These are phyloP conservation scores for Akanthomyces dipterigenus DNA, from an alignment of 2,329 filamentous ascomycete genomes.

Conservation along the genomic window DNA sequence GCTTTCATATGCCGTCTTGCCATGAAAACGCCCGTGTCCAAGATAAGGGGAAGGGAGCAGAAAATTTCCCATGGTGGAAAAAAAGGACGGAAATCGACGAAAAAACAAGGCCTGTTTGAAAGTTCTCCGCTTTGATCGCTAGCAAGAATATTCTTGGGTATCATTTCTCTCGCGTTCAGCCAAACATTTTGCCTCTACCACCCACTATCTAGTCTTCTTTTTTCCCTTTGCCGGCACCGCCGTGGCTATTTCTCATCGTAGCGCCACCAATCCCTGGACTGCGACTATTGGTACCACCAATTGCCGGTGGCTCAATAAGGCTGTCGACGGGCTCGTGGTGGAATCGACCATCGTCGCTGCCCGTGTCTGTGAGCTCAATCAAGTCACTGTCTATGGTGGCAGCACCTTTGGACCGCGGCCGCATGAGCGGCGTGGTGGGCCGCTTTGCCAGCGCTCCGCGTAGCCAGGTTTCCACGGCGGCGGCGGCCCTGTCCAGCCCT, in stretches of 20 bases:
- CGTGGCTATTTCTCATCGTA: slow-evolving; percentile 28
- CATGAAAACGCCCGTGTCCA: slow-evolving; percentile 10
- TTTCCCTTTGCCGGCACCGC: slow-evolving; percentile 34
- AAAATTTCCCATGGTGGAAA: background rate
- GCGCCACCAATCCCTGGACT: slow-evolving; percentile 31
- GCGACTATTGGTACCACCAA: slow-evolving; percentile 30
- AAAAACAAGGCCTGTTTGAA: background rate
- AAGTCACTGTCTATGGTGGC: slow-evolving; percentile 50
- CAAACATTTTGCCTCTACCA: background rate
- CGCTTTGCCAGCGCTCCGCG: slow-evolving; percentile 68
- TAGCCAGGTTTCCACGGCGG: slow-evolving; percentile 85
- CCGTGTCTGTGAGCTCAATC: slow-evolving; percentile 63
- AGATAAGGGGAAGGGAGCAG: background rate
- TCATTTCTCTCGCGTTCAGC: background rate
- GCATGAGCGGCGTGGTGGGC: slow-evolving; percentile 43
- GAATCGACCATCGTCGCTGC: slow-evolving; percentile 45
- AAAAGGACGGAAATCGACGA: background rate
- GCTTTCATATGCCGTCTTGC: background rate
- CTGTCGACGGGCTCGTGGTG: slow-evolving; percentile 19
- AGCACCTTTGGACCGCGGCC: slow-evolving; percentile 24
- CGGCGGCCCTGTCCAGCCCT: slow-evolving; percentile 74
- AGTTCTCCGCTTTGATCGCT: background rate
- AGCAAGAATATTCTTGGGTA: slow-evolving; percentile 5
- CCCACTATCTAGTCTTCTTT: slow-evolving; percentile 34
- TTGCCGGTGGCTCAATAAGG: slow-evolving; percentile 25